Conservation (phyloP, 148 eudicot species). For the Limonium bicolor region DNA sequence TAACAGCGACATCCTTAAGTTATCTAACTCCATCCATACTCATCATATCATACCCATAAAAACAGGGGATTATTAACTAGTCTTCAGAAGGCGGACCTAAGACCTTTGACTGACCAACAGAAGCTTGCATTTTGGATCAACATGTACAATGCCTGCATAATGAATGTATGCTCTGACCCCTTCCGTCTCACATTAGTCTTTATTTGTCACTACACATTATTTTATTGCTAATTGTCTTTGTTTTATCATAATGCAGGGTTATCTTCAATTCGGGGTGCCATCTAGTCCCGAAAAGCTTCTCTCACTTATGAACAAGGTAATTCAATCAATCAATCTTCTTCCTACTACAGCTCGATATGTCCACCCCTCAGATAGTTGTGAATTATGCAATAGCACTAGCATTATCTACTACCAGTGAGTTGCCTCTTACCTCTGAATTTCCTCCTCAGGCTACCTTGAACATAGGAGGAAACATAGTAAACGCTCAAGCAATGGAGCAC, state of each 20-base stretch:
- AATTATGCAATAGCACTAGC: no score
- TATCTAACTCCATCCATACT: not conserved
- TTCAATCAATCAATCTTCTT: not conserved
- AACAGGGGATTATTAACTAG: conserved; percentile 45
- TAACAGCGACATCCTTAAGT: not conserved
- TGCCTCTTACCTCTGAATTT: not conserved
- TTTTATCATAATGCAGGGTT: conserved; percentile 37
- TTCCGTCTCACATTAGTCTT: not conserved
- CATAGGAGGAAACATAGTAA: conserved; percentile 64
- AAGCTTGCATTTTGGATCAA: conserved; percentile 96
- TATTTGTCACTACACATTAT: not conserved
- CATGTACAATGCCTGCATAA: conserved; percentile 89
- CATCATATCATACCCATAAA: not conserved
- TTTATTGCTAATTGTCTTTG: not conserved
- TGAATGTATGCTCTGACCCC: conserved; percentile 80
- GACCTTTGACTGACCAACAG: conserved; percentile 55
- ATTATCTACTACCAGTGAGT: no score
- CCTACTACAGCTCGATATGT: not conserved
- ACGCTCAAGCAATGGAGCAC: conserved; percentile 77
- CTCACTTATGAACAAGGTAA: conserved; percentile 68
- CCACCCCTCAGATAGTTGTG: not conserved
- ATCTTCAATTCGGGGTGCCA: conserved; percentile 73
- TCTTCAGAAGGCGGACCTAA: conserved; percentile 73
- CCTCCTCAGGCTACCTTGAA: conserved; percentile 58
- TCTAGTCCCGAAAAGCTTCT: conserved; percentile 46